A percentile compares a stretch with the other conserved stretches of the same genome.
These are phyloP conservation scores for Alternaria solani DNA, from an alignment of 2,329 filamentous ascomycete species.

Conservation along the genomic window DNA sequence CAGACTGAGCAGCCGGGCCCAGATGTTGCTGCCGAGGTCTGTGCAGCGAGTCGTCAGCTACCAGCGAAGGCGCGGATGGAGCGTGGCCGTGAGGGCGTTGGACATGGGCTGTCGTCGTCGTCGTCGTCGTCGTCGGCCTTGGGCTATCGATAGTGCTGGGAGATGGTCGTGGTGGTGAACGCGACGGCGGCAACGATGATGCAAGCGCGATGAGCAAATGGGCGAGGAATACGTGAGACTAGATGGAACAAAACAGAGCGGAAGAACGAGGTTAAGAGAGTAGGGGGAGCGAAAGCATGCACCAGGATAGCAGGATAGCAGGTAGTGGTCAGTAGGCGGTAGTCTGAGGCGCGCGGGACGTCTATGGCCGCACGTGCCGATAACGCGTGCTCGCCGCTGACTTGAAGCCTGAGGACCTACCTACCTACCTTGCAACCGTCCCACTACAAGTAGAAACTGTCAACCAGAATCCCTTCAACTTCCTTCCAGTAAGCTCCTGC, in stretches of 20 bases:
- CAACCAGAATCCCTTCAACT: neutral
- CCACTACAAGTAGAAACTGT: neutral
- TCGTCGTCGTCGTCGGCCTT: conserved; percentile 17
- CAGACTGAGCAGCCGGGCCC: conserved; percentile 40
- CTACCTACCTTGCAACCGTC: neutral
- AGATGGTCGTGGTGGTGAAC: conserved; percentile 4
- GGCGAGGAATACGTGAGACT: neutral
- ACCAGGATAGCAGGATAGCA: neutral
- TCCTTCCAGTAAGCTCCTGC: neutral
- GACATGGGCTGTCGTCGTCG: conserved; percentile 44
- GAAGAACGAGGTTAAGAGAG: neutral
- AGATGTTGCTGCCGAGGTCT: conserved; percentile 18
- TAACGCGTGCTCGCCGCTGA: conserved; percentile 11
- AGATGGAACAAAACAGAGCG: neutral
- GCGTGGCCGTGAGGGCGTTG: conserved; percentile 47
- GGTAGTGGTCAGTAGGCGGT: conserved; percentile 3
- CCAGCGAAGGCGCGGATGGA: conserved; percentile 51
- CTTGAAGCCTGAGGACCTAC: neutral
- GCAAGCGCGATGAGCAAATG: conserved; percentile 3
- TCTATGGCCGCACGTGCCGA: conserved; percentile 2
- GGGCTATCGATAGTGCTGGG: conserved; percentile 17
- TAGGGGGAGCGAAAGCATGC: neutral
- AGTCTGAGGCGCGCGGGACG: neutral
- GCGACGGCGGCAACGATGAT: conserved; percentile 11
- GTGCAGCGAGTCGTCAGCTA: conserved; percentile 32